Conservation (phyloP, 176 grass and related monocot genomes). For the Oryza glaberrima region DNA sequence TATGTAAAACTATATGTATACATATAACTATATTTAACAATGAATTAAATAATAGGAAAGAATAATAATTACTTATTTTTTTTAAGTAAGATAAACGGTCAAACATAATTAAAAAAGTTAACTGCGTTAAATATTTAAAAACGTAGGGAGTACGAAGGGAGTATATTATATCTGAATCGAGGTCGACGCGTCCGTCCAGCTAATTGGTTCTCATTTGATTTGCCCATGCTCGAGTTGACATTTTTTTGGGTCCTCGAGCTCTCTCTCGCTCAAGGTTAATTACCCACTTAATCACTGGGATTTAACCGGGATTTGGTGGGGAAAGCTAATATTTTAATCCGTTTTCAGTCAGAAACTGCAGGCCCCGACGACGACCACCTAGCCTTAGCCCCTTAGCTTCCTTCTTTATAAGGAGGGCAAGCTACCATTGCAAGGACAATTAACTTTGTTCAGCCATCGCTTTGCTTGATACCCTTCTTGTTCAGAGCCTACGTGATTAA, state of each 20-base stretch:
- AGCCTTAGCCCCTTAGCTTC: background rate
- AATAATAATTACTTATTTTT: too few species aligned
- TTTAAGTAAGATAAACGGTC: too few species aligned
- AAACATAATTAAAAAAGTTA: too few species aligned
- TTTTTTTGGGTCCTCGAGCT: background rate
- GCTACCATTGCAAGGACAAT: slow-evolving; percentile 24
- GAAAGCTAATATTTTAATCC: slow-evolving; percentile 15
- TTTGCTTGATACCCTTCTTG: slow-evolving; percentile 9
- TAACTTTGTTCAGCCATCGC: slow-evolving; percentile 2
- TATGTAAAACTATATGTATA: too few species aligned
- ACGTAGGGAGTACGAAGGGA: too few species aligned
- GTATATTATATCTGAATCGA: background rate
- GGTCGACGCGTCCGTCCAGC: background rate
- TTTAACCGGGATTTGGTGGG: slow-evolving; percentile 15
- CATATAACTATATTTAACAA: too few species aligned
- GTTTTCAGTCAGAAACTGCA: slow-evolving; percentile 56
- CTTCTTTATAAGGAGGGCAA: slow-evolving; percentile 47
- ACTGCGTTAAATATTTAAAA: too few species aligned
- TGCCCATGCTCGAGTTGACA: background rate
- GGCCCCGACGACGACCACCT: slow-evolving; percentile 20
- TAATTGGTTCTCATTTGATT: background rate
- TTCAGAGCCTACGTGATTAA: background rate
- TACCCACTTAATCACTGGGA: slow-evolving; percentile 33
- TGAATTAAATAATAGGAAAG: too few species aligned
- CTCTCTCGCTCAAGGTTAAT: background rate